Conservation (phyloP, 345 rosid genomes). For the Excoecaria cochinchinensis region DNA sequence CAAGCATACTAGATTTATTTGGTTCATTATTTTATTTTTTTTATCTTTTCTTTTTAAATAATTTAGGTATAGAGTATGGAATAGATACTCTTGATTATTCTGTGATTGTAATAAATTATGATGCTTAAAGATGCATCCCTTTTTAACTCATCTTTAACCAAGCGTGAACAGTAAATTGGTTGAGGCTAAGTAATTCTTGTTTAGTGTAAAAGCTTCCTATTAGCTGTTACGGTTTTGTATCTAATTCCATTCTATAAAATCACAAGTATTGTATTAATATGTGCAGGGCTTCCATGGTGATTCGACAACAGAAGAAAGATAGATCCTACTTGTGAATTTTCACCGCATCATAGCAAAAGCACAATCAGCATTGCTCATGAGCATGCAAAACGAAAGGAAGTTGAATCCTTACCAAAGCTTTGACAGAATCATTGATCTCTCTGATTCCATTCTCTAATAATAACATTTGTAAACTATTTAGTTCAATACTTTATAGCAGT, state of each 20-base stretch:
- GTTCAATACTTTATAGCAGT: background rate
- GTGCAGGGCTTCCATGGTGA: conserved; percentile 84
- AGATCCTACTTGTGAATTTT: conserved; percentile 86
- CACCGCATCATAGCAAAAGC: conserved; percentile 75
- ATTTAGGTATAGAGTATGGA: no score
- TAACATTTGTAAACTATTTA: background rate
- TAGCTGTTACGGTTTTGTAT: no score
- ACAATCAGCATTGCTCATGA: conserved; percentile 64
- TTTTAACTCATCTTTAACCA: no score
- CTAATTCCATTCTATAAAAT: background rate
- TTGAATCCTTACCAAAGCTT: conserved; percentile 23
- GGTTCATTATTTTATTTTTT: no score
- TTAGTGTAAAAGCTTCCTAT: no score
- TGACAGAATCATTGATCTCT: conserved; percentile 17
- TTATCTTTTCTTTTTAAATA: no score
- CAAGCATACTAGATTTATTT: no score
- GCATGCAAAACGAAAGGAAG: conserved; percentile 56
- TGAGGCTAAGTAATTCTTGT: no score
- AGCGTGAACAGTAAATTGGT: no score
- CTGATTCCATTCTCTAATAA: background rate
- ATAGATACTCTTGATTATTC: no score
- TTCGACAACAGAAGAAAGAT: conserved; percentile 61
- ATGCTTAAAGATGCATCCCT: no score
- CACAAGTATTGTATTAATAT: background rate
- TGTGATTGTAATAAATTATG: no score